Conservation (phyloP, 2,329 filamentous ascomycete genomes). For the Colletotrichum noveboracense region DNA sequence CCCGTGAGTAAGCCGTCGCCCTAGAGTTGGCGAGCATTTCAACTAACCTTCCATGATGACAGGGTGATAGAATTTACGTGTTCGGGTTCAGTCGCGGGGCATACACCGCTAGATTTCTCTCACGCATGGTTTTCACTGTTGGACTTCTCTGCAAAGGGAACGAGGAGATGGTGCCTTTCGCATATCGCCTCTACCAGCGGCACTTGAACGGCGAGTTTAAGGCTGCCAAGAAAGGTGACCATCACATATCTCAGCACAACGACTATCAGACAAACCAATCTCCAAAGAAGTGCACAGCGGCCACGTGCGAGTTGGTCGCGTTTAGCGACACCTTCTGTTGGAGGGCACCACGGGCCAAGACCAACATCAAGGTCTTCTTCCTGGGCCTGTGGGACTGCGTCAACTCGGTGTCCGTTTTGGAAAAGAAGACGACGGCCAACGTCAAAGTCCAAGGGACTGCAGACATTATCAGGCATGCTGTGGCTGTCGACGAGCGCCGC, state of each 20-base stretch:
- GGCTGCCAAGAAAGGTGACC: conserved; percentile 11
- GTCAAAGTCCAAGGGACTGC: conserved; percentile 45
- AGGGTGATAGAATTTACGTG: conserved; percentile 57
- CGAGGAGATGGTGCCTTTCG: conserved; percentile 58
- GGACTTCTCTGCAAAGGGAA: conserved; percentile 56
- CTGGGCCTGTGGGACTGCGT: conserved; percentile 61
- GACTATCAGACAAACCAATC: conserved; percentile 26
- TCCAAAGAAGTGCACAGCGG: neutral
- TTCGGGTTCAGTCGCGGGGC: conserved; percentile 60
- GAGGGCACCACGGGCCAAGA: conserved; percentile 19
- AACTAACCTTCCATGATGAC: neutral
- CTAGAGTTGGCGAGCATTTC: neutral
- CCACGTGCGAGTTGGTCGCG: conserved; percentile 14
- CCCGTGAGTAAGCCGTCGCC: conserved; percentile 30
- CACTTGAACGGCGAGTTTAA: conserved; percentile 40
- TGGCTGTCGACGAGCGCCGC: conserved; percentile 57
- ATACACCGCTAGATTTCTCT: conserved; percentile 56
- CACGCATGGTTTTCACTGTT: conserved; percentile 54
- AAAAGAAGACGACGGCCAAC: conserved; percentile 38
- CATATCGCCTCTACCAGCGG: conserved; percentile 47
- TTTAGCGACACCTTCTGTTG: conserved; percentile 55
- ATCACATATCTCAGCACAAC: neutral
- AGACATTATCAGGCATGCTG: conserved; percentile 53
- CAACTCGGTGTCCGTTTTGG: conserved; percentile 51
- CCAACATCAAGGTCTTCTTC: conserved; percentile 54